Evolutionary conservation across 805 yeast species (phyloP), one percentile per base, ranked within the genome.

Genomic region (Candida saitoana): DNA sequence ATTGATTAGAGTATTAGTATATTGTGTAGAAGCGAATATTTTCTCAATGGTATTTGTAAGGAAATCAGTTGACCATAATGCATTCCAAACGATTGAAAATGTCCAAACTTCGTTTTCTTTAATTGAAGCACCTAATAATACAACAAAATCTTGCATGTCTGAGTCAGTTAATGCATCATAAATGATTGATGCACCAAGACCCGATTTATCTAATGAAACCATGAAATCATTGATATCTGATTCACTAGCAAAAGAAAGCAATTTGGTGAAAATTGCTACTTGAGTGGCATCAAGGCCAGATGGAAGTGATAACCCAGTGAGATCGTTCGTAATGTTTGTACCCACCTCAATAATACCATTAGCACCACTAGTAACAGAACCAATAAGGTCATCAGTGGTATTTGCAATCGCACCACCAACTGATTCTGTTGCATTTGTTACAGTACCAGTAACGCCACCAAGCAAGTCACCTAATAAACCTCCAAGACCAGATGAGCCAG

Each of bases 141-240:
- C 47, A 9, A 43, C 30, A 18, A 47, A 47, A 1, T n/a, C 17
- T 39, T 42, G 41, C 25, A 48, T 48, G 34, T 45, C 44, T 11
- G 43, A 11, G 14, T 48, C 41, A 11, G 43, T 36, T 5, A 47
- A 27, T 15, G 38, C 38, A 31, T 46, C 49, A 17, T 44, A 41
- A 33, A 45, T 20, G 7, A 44, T 34, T 2, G 50, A 47, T 15
- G 46, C 38, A n/a, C 40, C 46, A 18, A 47, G 38, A n/a, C 50
- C 50, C n/a, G 50, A 47, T 40, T 47, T 45, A 5, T 47, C 38
- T 15, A 47, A 24, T 12, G 50, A 45, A 12, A 27, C 42, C 37
- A 43, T 42, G 27, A 47, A 31, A 5, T 39, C 27, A 35, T 31
- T 44, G 5, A 46, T 24, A 36, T 43, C 41, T 17, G 44, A 25